A percentile compares a stretch with the other conserved stretches of the same genome.
phyloP scores from a whole-genome alignment of 1,139 yeast species.

The Yarrowia galli region DNA sequence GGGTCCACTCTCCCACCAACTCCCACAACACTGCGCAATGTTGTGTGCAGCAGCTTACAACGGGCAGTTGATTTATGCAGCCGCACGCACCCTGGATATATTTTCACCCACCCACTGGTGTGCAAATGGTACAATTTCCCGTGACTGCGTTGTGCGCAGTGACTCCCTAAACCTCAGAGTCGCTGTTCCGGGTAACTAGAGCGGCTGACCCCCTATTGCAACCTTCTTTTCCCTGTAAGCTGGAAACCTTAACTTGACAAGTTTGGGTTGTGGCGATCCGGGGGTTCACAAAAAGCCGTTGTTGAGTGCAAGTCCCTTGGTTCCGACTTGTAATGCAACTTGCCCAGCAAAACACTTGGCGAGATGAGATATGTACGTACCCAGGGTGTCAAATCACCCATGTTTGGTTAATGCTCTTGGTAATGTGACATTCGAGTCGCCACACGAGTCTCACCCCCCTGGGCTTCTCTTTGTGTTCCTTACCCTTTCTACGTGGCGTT shows the following conservation, averaged over 20 bases:
- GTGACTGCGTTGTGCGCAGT: constrained; percentile 15
- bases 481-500: constrained; percentile 10
- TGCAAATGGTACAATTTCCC: constrained; percentile 13
- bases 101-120: not conserved
- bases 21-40: not conserved
- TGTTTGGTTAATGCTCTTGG: not conserved
- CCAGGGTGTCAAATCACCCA: not conserved
- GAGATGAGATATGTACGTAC: not conserved
- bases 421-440: not conserved
- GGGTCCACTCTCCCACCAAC: too few relatives aligned
- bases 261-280: constrained; percentile 31
- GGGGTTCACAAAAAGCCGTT: constrained; percentile 19
- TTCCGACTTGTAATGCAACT: not conserved
- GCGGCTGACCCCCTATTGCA: constrained; percentile 35
- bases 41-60: not conserved
- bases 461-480: constrained; percentile 1
- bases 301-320: constrained; percentile 1
- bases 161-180: not conserved
- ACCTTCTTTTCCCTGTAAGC: not conserved
- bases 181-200: constrained; percentile 23
- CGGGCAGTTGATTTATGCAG: constrained; percentile 13
- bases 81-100: constrained; percentile 6
- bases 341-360: not conserved
- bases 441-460: not conserved
- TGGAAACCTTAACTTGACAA: not conserved